Conservation (phyloP, 441 rosid species). For the Pelargonium citronellum region DNA sequence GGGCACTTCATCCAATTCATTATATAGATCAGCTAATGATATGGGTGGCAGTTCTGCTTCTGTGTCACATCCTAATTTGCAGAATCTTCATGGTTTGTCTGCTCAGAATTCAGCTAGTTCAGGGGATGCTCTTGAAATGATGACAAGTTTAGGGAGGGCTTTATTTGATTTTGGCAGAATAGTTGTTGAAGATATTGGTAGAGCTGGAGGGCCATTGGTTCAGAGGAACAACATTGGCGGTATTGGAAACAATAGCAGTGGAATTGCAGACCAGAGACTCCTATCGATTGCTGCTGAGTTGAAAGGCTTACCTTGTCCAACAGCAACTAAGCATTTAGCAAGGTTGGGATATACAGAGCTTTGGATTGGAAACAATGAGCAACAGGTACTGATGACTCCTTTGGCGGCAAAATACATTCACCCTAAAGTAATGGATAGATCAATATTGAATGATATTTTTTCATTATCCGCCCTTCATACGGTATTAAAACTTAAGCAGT, state of each 20-base stretch:
- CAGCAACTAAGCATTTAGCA: constrained; percentile 68
- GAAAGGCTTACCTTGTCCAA: constrained; percentile 86
- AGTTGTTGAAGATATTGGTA: constrained; percentile 95
- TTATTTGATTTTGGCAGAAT: constrained; percentile 92
- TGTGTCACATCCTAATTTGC: constrained; percentile 29
- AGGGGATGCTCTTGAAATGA: constrained; percentile 95
- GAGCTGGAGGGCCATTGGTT: constrained; percentile 49
- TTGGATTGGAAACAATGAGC: constrained; percentile 89
- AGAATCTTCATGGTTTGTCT: constrained; percentile 29
- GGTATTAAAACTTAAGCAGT: constrained; percentile 57
- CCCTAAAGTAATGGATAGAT: constrained; percentile 73
- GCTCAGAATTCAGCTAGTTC: constrained; percentile 57
- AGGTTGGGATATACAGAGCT: constrained; percentile 70
- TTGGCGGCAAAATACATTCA: constrained; percentile 77
- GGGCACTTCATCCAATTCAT: constrained; percentile 23
- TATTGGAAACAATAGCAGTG: constrained; percentile 29
- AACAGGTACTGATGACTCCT: constrained; percentile 73
- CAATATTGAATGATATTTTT: constrained; percentile 58
- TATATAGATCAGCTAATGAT: constrained; percentile 34
- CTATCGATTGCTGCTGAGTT: constrained; percentile 56
- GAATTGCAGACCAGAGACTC: constrained; percentile 44
- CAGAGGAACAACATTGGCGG: constrained; percentile 34
- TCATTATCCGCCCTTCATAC: constrained; percentile 48
- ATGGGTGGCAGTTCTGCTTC: constrained; percentile 37
- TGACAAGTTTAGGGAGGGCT: constrained; percentile 92